These are phyloP conservation scores for Drechslerella coelobrocha DNA, from an alignment of 2,329 filamentous ascomycete species.

Conservation along the genomic window DNA sequence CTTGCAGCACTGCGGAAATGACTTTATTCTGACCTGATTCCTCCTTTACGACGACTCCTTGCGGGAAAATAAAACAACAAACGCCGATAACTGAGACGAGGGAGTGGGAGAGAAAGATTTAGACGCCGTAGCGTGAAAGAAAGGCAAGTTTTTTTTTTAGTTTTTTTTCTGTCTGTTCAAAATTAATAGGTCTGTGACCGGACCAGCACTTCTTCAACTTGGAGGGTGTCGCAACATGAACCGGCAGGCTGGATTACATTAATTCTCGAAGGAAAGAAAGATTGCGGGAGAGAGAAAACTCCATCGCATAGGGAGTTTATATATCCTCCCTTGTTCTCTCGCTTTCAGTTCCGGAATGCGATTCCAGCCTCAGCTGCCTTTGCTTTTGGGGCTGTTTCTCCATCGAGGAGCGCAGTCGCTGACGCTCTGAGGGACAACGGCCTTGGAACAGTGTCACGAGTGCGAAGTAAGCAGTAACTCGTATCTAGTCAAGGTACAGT, in stretches of 20 bases:
- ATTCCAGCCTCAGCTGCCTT: constrained; percentile 4
- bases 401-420: constrained; percentile 7
- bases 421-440: constrained; percentile 1
- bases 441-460: constrained; percentile 2
- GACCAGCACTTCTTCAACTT: too few relatives aligned
- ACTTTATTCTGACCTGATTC: background rate
- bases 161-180: background rate
- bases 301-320: background rate
- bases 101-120: background rate
- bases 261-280: too few relatives aligned
- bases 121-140: background rate
- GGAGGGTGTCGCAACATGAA: too few relatives aligned
- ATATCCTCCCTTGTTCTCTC: background rate
- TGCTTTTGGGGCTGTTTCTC: constrained; percentile 5
- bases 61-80: constrained; percentile 8
- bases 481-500: constrained; percentile 4
- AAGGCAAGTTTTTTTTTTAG: background rate
- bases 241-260: too few relatives aligned
- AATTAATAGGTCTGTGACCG: too few relatives aligned
- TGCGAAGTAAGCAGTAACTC: constrained; percentile 9
- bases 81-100: background rate
- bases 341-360: background rate
- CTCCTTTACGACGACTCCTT: background rate
- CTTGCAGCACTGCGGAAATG: constrained; percentile 3
- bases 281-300: too few relatives aligned